Base-by-base conservation (phyloP, 441 rosid genomes). In the Syzygium syzygioides region DNA sequence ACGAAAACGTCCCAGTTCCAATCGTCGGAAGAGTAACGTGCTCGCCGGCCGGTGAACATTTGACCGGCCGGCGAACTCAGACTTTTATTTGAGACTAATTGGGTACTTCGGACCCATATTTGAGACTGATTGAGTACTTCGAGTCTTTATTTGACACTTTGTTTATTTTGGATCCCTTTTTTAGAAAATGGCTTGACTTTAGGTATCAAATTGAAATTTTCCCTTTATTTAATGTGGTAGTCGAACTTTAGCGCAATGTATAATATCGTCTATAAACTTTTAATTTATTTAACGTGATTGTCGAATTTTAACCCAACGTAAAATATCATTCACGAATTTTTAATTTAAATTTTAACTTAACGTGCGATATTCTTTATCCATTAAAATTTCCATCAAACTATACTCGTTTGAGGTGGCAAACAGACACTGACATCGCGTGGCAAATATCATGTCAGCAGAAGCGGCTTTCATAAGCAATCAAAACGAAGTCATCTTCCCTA, bases 251-350 rank as follows among this genome's bases (percentile, higher is more conserved):
- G 32, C 32, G 14, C 13, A 2, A 8, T 30, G 3, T 30, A 1
- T 4, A 30, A 64, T 8, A 0, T 2, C 2, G 0, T 64, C 0
- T 0, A 5, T 30, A 8, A 1, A 30, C 0, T 64, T 64, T 64
- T 17, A 64, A 64, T 8, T n/a, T 64, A 0, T 64, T 64, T 1
- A 7, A 30, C 8, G 15, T 30, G 1, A 15, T 64, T 0, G 1
- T 7, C 17, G 30, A 0, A 64, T 0, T 64, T 30, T 15, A 30
- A 8, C 15, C 0, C 2, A 7, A 62, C 14, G 3, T 0, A 0
- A 14, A 62, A 64, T 64, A 2, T 64, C 0, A 2, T 15, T 0
- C 30, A 0, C 30, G 4, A 64, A 64, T 0, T n/a, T 64, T 15
- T 15, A 3, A 64, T 64, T 3, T 8, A 45, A 45, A 45, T 45